A percentile compares a stretch with the other conserved stretches of the same genome.
Conservation (phyloP, 805 yeast genomes). For the Candida ovalis region DNA sequence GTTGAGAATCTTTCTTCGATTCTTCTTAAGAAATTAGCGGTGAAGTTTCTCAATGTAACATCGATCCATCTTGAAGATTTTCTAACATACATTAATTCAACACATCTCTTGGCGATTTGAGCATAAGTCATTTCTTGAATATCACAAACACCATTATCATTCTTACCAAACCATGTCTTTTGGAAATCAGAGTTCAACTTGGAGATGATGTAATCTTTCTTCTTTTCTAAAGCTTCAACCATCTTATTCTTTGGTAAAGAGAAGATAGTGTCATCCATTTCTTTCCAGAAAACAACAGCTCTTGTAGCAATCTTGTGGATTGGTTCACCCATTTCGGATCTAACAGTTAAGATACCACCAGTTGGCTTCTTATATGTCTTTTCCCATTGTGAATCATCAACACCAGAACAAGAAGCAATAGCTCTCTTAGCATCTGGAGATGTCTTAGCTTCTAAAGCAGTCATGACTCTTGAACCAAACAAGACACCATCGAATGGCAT, state of each 20-base stretch:
- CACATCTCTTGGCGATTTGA: conserved; percentile 82
- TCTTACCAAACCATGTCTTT: conserved; percentile 95
- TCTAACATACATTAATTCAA: conserved; percentile 83
- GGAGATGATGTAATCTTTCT: conserved; percentile 80
- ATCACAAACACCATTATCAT: conserved; percentile 77
- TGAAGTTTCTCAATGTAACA: conserved; percentile 74
- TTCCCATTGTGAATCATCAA: conserved; percentile 87
- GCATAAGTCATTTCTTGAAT: conserved; percentile 93
- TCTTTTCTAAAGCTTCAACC: conserved; percentile 72
- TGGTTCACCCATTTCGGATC: conserved; percentile 99
- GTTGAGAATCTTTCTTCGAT: conserved; percentile 92
- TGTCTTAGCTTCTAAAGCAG: conserved; percentile 93
- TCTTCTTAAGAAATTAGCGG: conserved; percentile 85
- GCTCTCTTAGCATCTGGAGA: conserved; percentile 92
- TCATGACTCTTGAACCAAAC: conserved; percentile 96
- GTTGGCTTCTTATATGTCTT: conserved; percentile 89
- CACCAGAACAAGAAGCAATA: conserved; percentile 89
- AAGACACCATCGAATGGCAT: conserved; percentile 99
- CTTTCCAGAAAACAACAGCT: conserved; percentile 97
- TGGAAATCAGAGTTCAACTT: conserved; percentile 92
- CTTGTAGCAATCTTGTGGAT: conserved; percentile 98
- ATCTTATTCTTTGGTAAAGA: conserved; percentile 85
- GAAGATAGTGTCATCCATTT: conserved; percentile 91
- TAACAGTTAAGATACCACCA: conserved; percentile 95
- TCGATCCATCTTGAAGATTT: conserved; percentile 87